phyloP scores from a whole-genome alignment of 2,329 filamentous ascomycete species.

The Aspergillus terreus region DNA sequence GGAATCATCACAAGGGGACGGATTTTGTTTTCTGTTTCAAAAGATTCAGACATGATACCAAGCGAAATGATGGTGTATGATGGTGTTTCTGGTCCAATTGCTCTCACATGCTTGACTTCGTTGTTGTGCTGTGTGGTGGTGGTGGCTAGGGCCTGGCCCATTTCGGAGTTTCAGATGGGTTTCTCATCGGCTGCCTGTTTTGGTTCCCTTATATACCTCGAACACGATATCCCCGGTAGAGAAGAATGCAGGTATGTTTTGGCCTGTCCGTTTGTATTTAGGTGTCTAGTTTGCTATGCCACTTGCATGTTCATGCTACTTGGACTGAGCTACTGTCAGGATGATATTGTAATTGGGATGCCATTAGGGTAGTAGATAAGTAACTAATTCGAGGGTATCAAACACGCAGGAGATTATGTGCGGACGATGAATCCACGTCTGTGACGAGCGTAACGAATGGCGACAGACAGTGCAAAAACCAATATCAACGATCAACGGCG shows the following conservation, averaged over 20 bases:
- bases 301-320: too few species aligned
- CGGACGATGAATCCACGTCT: neutral
- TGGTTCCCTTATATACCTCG: neutral
- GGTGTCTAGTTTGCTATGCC: too few species aligned
- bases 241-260: neutral
- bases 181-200: neutral
- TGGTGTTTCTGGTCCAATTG: slow-evolving; percentile 9
- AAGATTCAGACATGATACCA: slow-evolving; percentile 22
- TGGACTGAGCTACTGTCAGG: too few species aligned
- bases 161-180: slow-evolving; percentile 12
- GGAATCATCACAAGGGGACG: slow-evolving; percentile 7
- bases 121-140: slow-evolving; percentile 4
- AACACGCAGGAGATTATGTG: neutral
- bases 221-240: neutral
- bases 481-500: too few species aligned
- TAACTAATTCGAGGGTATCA: neutral
- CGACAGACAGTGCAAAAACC: too few species aligned
- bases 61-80: slow-evolving; percentile 25
- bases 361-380: neutral
- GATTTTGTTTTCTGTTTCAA: slow-evolving; percentile 1
- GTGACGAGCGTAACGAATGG: neutral
- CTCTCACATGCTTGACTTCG: neutral
- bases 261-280: neutral
- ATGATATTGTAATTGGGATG: too few species aligned
- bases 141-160: slow-evolving; percentile 2